Evolutionary conservation across 108 stramenopile species (phyloP).

Genomic region (Pseudonitzschia delicatissima): DNA sequence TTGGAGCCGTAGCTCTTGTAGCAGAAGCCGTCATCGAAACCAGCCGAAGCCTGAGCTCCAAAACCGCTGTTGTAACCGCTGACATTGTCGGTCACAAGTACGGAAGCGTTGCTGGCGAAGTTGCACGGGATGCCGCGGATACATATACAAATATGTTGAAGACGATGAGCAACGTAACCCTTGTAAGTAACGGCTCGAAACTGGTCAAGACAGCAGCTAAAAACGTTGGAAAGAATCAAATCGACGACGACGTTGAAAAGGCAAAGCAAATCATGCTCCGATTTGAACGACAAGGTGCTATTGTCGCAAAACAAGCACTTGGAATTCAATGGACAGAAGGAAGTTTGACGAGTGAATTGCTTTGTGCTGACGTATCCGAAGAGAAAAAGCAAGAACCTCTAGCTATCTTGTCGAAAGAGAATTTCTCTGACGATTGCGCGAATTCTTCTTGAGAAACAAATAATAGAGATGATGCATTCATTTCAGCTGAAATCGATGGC

Average conservation of each 20-base stretch:
- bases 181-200: background rate
- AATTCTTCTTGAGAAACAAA: no score
- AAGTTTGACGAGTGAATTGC: background rate
- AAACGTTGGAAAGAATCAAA: constrained; percentile 28
- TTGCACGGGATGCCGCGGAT: constrained; percentile 35
- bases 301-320: background rate
- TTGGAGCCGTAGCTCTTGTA: constrained; percentile 47
- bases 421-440: no score
- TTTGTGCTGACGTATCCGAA: background rate
- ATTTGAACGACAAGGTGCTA: constrained; percentile 14
- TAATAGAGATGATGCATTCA: no score
- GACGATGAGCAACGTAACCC: constrained; percentile 26
- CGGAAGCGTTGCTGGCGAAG: constrained; percentile 39
- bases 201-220: constrained; percentile 31
- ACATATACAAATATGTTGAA: constrained; percentile 36
- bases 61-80: constrained; percentile 29
- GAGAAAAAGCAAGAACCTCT: no score
- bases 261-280: constrained; percentile 3
- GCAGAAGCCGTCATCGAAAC: constrained; percentile 41
- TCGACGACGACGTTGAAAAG: constrained; percentile 21
- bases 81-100: constrained; percentile 44
- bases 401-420: no score
- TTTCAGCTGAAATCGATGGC: no score
- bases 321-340: constrained; percentile 6
- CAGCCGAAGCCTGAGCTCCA: constrained; percentile 20